phyloP scores from a whole-genome alignment of 2,329 filamentous ascomycete species.

The Kalmusia sp. region DNA sequence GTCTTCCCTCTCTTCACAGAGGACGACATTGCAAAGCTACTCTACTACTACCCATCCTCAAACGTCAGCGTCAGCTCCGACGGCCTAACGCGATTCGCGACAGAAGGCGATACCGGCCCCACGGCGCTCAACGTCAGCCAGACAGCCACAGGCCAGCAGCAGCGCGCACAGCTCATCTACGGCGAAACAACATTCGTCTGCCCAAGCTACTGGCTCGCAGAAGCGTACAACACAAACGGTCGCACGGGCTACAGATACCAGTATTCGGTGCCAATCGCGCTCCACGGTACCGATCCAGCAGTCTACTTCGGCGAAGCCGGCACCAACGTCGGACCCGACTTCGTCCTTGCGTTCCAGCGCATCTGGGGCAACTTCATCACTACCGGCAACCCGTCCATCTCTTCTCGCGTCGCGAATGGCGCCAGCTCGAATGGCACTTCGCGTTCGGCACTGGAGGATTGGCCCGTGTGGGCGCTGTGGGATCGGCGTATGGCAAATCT shows the following conservation, averaged over 20 bases:
- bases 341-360: slow-evolving; percentile 14
- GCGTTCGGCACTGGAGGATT: slow-evolving; percentile 12
- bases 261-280: slow-evolving; percentile 23
- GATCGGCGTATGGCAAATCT: slow-evolving; percentile 19
- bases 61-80: slow-evolving; percentile 35
- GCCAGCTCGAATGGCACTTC: slow-evolving; percentile 8
- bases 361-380: slow-evolving; percentile 29
- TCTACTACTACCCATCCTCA: slow-evolving; percentile 47
- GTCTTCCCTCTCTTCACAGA: slow-evolving; percentile 43
- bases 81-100: slow-evolving; percentile 35
- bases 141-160: slow-evolving; percentile 61
- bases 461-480: slow-evolving; percentile 18
- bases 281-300: slow-evolving; percentile 19
- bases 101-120: slow-evolving; percentile 38
- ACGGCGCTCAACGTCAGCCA: slow-evolving; percentile 60
- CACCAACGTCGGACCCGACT: slow-evolving; percentile 14
- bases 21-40: slow-evolving; percentile 47
- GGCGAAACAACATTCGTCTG: slow-evolving; percentile 64
- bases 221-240: slow-evolving; percentile 46
- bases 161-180: slow-evolving; percentile 60
- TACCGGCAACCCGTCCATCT: slow-evolving; percentile 18
- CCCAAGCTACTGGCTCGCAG: slow-evolving; percentile 63
- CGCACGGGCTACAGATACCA: slow-evolving; percentile 25
- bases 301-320: slow-evolving; percentile 22
- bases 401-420: slow-evolving; percentile 12